phyloP scores from a whole-genome alignment of 768 basidiomycete species.

The Boletus subparvulus region DNA sequence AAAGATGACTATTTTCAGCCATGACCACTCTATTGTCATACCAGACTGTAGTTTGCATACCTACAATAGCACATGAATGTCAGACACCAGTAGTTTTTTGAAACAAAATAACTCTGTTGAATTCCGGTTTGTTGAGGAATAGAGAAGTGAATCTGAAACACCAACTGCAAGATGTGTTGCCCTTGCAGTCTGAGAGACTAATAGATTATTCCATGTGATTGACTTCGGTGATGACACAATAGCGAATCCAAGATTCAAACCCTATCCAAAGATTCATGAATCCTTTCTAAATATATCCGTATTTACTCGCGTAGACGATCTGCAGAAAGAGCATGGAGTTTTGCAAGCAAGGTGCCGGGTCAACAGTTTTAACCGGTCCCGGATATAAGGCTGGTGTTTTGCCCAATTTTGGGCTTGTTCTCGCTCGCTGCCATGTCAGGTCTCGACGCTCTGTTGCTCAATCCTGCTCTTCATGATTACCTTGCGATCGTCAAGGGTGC shows the following conservation, averaged over 20 bases:
- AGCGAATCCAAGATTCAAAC: too few relatives aligned
- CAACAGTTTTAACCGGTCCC: background rate
- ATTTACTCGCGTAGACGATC: too few relatives aligned
- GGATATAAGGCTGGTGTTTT: background rate
- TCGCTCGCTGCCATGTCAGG: conserved; percentile 22
- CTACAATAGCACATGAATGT: background rate
- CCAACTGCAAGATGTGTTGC: background rate
- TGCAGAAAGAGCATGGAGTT: too few relatives aligned
- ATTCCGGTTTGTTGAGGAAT: background rate
- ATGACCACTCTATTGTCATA: background rate
- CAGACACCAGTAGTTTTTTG: background rate
- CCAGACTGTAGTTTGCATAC: background rate
- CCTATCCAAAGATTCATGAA: too few relatives aligned
- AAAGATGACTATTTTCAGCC: conserved; percentile 52
- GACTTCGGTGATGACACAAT: too few relatives aligned
- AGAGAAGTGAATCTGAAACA: background rate
- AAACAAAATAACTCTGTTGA: background rate
- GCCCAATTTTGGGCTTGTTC: background rate
- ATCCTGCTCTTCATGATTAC: conserved; percentile 85
- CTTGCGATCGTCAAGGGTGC: conserved; percentile 94
- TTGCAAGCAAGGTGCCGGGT: too few relatives aligned
- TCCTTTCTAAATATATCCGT: too few relatives aligned
- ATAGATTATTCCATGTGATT: conserved; percentile 29
- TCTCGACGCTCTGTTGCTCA: conserved; percentile 32
- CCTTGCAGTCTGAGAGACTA: too few relatives aligned